phyloP scores from a whole-genome alignment of 805 yeast genomes.

The Cyberlindnera subsufficiens region DNA sequence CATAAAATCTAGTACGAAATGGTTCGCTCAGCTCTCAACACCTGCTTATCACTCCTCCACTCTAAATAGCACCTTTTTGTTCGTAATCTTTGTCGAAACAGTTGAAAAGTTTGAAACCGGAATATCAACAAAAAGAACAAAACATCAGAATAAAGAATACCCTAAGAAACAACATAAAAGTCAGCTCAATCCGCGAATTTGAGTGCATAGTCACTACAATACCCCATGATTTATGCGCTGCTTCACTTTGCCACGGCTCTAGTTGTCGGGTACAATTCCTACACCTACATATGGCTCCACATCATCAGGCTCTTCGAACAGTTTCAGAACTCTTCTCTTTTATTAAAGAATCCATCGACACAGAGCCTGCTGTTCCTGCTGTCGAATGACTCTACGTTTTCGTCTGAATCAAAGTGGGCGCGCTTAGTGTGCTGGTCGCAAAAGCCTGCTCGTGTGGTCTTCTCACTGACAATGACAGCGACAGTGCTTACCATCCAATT shows the following conservation, averaged over 20 bases:
- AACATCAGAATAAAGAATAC: no score
- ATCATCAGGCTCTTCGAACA: constrained; percentile 19
- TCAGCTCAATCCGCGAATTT: no score
- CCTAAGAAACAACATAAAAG: no score
- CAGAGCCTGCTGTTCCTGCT: constrained; percentile 6
- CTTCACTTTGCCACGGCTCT: constrained; percentile 4
- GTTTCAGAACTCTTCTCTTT: constrained; percentile 4
- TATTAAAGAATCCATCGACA: constrained; percentile 3
- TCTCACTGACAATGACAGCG: constrained; percentile 15
- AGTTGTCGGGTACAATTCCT: constrained; percentile 11
- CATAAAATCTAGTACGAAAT: background rate
- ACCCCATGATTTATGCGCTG: no score
- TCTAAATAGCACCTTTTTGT: no score
- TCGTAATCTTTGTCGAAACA: no score
- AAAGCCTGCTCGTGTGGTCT: constrained; percentile 11
- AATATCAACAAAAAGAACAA: no score
- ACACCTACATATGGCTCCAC: constrained; percentile 16
- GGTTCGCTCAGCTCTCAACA: background rate
- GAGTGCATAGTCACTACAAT: no score
- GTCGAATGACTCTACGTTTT: background rate
- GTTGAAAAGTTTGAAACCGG: no score
- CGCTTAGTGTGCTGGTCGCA: constrained; percentile 1
- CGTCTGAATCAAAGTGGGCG: constrained; percentile 1
- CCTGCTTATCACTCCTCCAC: no score
- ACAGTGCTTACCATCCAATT: constrained; percentile 19